Base-by-base conservation (phyloP, 768 basidiomycete genomes). In the Podaxis sp. region DNA sequence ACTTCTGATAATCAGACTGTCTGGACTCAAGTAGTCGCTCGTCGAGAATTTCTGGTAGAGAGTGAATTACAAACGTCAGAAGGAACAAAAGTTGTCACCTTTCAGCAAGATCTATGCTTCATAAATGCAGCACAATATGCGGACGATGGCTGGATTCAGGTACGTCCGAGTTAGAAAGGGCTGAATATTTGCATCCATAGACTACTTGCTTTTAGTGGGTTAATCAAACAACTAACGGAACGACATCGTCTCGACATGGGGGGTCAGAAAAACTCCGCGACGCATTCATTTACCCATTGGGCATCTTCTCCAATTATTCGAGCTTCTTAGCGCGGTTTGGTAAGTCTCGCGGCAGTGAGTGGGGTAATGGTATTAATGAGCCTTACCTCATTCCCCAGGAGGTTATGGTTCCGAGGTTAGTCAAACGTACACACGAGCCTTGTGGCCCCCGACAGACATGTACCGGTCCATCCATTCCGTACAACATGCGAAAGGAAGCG, bases 41-140 rank as follows among this genome's bases (percentile, higher is more conserved):
- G 73, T 38, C 78, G 77, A 2, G 72, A 71, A 52, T 58, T 88
- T 52, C 71, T 73, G 30, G 82, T 87, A 50, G 85, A 86, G 67
- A 76, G 83, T 1, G 73, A 81, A 58, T 76, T 87, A 58, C 63
- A 76, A 1, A 80, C 80, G 44, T 83, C 85, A 15, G 83, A 85
- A 44, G 73, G 74, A 46, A 70, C 58, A 57, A 86, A 75, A 48
- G 65, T 71, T 1, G 84, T 87, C 4, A 69, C 74, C 7, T 86
- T 84, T 71, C 64, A 77, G 38, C 87, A 88, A 71, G 70, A 73
- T 13, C 69, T 87, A 63, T 30, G 72, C 38, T 88, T 78, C 66
- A 71, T 70, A 50, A 88, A 88, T 65, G 76, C 74, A 8, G 85
- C 86, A 64, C 74, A 75, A 54, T 87, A 84, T 65, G 70, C 78